Conservation (phyloP, 345 rosid genomes). For the Linum lewisii region DNA sequence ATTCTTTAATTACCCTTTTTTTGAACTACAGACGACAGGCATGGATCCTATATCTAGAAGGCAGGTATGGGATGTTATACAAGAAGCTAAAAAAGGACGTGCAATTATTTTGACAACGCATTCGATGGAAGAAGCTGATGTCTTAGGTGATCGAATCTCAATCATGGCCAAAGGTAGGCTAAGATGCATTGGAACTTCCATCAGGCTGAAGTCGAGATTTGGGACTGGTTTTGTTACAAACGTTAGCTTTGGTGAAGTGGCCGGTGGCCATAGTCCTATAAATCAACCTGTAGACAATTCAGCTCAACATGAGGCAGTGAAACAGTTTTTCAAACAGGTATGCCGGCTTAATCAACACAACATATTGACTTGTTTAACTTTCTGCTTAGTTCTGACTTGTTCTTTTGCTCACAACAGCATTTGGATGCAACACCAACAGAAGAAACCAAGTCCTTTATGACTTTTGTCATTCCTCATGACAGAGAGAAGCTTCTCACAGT, state of each 20-base stretch:
- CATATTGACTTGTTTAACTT: conserved; percentile 4
- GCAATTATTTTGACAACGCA: conserved; percentile 82
- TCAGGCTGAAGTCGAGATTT: conserved; percentile 76
- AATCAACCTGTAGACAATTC: conserved; percentile 23
- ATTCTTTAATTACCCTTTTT: neutral
- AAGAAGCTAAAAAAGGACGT: conserved; percentile 70
- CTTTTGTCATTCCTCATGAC: conserved; percentile 77
- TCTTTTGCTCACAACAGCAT: conserved; percentile 33
- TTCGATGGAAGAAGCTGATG: conserved; percentile 96
- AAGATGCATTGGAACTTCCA: conserved; percentile 80
- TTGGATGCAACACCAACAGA: conserved; percentile 55
- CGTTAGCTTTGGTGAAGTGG: conserved; percentile 53
- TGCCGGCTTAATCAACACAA: conserved; percentile 15
- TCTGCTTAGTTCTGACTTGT: conserved; percentile 6
- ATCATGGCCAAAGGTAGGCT: conserved; percentile 96
- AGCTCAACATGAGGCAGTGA: conserved; percentile 38
- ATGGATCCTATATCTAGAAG: conserved; percentile 94
- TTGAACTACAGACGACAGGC: conserved; percentile 61
- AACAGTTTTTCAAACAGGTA: conserved; percentile 68
- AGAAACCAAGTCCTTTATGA: conserved; percentile 61
- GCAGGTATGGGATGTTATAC: conserved; percentile 92
- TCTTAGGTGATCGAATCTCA: conserved; percentile 79
- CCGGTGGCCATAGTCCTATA: conserved; percentile 27
- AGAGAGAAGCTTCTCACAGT: conserved; percentile 60
- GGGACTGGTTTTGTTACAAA: conserved; percentile 84